phyloP scores from a whole-genome alignment of 2,329 filamentous ascomycete species.

The Clonostachys rhizophaga region DNA sequence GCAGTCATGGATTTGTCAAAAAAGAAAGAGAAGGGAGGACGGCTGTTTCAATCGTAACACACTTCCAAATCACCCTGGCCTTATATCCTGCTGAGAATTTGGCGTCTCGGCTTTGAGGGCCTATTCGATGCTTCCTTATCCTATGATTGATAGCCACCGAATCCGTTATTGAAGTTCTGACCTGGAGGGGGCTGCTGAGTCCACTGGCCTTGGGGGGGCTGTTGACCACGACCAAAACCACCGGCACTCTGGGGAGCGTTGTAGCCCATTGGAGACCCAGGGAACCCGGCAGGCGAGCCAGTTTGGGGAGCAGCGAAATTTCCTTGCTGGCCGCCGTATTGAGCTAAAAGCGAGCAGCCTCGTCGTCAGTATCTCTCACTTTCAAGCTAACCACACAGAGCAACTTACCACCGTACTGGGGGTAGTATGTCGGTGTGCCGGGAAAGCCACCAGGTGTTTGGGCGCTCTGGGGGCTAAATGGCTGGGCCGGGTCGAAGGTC shows the following conservation, averaged over 20 bases:
- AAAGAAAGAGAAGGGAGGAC: too few species aligned
- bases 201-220: slow-evolving; percentile 53
- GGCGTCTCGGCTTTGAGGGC: too few species aligned
- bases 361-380: slow-evolving; percentile 14
- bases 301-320: slow-evolving; percentile 59
- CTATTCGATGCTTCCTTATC: slow-evolving; percentile 3
- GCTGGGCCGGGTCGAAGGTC: slow-evolving; percentile 72
- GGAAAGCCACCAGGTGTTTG: slow-evolving; percentile 68
- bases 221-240: slow-evolving; percentile 76
- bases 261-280: slow-evolving; percentile 66
- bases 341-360: slow-evolving; percentile 21
- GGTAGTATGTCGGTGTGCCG: slow-evolving; percentile 83
- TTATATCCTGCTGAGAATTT: too few species aligned
- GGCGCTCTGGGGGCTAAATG: slow-evolving; percentile 69
- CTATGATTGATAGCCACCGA: slow-evolving; percentile 60
- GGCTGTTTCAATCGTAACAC: too few species aligned
- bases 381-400: slow-evolving; percentile 3
- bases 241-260: slow-evolving; percentile 71
- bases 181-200: slow-evolving; percentile 38
- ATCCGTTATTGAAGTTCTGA: slow-evolving; percentile 57
- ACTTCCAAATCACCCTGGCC: too few species aligned
- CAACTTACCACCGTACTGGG: slow-evolving; percentile 79
- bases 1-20: not conserved
- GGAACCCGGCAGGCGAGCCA: slow-evolving; percentile 58
- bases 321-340: slow-evolving; percentile 62